These are phyloP conservation scores for Salix udensis DNA, from an alignment of 345 rosid genomes.

Conservation along the genomic window DNA sequence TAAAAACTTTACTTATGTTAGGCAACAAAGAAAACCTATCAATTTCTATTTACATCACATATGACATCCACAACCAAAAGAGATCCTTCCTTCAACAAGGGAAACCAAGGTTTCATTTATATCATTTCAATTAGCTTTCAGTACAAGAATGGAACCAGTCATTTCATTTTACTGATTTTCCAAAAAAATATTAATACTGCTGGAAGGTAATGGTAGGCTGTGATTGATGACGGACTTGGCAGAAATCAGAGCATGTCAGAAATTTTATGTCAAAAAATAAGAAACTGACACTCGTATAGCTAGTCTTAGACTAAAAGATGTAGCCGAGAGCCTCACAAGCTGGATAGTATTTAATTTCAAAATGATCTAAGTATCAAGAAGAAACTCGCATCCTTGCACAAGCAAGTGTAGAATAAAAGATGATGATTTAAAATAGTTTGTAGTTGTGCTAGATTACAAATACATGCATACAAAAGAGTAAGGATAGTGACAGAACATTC, in stretches of 20 bases:
- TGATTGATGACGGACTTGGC: too few relatives aligned
- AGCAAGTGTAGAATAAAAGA: background rate
- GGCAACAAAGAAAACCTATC: background rate
- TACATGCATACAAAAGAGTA: too few relatives aligned
- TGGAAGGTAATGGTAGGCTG: too few relatives aligned
- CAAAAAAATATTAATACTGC: too few relatives aligned
- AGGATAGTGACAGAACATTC: too few relatives aligned
- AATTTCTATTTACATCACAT: background rate
- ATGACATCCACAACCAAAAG: constrained; percentile 3
- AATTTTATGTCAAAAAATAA: background rate
- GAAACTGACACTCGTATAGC: background rate
- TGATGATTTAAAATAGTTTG: background rate
- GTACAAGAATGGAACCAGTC: background rate
- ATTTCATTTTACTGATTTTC: background rate
- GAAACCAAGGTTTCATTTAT: background rate
- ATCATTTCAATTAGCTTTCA: background rate
- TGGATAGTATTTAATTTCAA: constrained; percentile 1
- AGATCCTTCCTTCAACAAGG: background rate
- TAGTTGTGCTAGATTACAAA: too few relatives aligned
- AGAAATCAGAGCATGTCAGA: too few relatives aligned
- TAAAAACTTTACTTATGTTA: background rate
- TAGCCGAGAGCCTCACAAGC: background rate
- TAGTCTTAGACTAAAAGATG: background rate
- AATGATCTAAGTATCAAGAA: background rate
- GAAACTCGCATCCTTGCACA: background rate